phyloP scores from a whole-genome alignment of 2,329 filamentous ascomycete species.

The Colletotrichum liriopes region DNA sequence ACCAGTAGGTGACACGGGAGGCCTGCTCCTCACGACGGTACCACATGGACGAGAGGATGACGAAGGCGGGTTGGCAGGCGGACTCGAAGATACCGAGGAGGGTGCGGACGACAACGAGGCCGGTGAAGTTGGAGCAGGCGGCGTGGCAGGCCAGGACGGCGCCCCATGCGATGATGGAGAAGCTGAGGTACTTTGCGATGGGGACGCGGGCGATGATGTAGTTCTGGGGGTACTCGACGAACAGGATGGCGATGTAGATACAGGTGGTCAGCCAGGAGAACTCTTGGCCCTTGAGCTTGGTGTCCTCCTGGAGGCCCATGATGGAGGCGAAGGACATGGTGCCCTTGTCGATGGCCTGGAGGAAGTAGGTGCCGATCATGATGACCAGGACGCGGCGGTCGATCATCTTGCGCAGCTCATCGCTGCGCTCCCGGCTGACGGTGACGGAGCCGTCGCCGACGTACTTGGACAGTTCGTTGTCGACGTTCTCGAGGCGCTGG shows the following conservation, averaged over 20 bases:
- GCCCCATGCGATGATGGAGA: constrained; percentile 75
- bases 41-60: constrained; percentile 79
- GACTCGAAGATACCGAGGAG: constrained; percentile 81
- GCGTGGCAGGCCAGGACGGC: constrained; percentile 73
- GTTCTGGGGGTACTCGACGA: constrained; percentile 82
- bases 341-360: constrained; percentile 79
- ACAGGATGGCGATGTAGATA: constrained; percentile 80
- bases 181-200: constrained; percentile 76
- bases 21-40: constrained; percentile 80
- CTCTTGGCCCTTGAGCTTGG: constrained; percentile 57
- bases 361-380: constrained; percentile 83
- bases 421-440: constrained; percentile 73
- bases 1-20: constrained; percentile 78
- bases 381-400: constrained; percentile 77
- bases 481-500: constrained; percentile 59
- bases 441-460: constrained; percentile 68
- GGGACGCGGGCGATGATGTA: constrained; percentile 72
- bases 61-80: constrained; percentile 77
- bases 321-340: constrained; percentile 77
- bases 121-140: constrained; percentile 72
- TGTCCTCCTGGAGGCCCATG: constrained; percentile 72
- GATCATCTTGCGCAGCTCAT: constrained; percentile 74
- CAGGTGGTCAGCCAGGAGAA: constrained; percentile 82
- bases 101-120: constrained; percentile 73
- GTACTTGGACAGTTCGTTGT: constrained; percentile 81